Evolutionary conservation across 2,329 filamentous ascomycete species (phyloP).

Genomic region (Akanthomyces uredinophilus): DNA sequence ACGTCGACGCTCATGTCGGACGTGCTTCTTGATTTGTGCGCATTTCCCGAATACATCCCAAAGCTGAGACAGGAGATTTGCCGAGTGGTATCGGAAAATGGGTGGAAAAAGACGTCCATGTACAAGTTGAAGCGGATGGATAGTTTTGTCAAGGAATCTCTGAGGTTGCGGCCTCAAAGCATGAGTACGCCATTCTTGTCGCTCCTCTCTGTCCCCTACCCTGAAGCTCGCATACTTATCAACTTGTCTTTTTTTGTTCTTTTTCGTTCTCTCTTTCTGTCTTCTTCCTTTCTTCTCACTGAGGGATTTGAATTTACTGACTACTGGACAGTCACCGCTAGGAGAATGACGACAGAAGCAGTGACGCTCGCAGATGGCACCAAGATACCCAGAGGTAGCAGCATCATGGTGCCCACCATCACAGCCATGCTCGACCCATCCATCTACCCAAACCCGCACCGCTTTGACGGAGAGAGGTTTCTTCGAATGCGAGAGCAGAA

Average conservation of each 20-base stretch:
- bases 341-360: not conserved
- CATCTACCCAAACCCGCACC: not conserved
- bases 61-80: not conserved
- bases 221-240: not conserved
- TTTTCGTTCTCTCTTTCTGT: not conserved
- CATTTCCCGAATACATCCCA: not conserved
- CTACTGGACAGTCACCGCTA: not conserved
- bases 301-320: not conserved
- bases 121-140: not conserved
- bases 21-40: not conserved
- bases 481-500: slow-evolving; percentile 5
- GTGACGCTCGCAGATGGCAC: not conserved
- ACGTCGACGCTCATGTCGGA: not conserved
- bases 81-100: not conserved
- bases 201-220: not conserved
- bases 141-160: not conserved
- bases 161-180: not conserved
- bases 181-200: not conserved
- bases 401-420: not conserved
- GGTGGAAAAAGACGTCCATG: not conserved
- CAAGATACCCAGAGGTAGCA: not conserved
- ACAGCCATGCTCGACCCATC: not conserved
- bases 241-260: not conserved
- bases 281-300: not conserved
- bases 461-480: slow-evolving; percentile 6